Conservation (phyloP, 202 grass and related monocot species). For the Digitaria exilis region DNA sequence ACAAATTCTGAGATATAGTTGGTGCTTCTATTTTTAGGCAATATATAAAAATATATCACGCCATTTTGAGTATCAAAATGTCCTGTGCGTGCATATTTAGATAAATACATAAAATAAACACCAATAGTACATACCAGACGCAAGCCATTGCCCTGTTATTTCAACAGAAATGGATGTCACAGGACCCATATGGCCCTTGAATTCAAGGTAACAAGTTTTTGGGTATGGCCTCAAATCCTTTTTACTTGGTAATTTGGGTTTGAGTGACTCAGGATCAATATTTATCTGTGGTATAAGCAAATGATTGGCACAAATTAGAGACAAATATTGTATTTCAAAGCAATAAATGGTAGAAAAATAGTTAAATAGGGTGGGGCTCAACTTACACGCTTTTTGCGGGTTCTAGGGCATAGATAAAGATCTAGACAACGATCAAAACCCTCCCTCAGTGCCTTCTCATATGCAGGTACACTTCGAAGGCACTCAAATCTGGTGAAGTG, state of each 20-base stretch:
- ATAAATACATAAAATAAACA: constrained; percentile 14
- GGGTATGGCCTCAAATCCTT: constrained; percentile 98
- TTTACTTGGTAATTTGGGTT: constrained; percentile 90
- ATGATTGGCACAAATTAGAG: constrained; percentile 8
- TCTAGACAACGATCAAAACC: constrained; percentile 93
- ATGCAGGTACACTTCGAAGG: constrained; percentile 86
- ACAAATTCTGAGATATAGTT: background rate
- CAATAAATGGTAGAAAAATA: constrained; percentile 5
- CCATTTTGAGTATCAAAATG: constrained; percentile 6
- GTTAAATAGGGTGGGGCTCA: background rate
- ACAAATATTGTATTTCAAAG: constrained; percentile 17
- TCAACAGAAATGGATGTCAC: constrained; percentile 89
- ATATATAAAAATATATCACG: background rate
- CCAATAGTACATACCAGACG: constrained; percentile 68
- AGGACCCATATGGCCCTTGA: constrained; percentile 73
- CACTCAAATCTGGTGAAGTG: constrained; percentile 65
- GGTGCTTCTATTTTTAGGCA: background rate
- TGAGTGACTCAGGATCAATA: constrained; percentile 92
- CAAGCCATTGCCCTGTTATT: constrained; percentile 82
- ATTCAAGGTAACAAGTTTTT: constrained; percentile 90
- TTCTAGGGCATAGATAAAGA: constrained; percentile 95
- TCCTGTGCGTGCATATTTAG: constrained; percentile 7
- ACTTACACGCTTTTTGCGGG: constrained; percentile 90
- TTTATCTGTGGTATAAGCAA: constrained; percentile 70
- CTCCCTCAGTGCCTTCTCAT: constrained; percentile 89